Evolutionary conservation across 2,329 filamentous ascomycete genomes (phyloP).

Genomic region (Domatiomyces catenatus): DNA sequence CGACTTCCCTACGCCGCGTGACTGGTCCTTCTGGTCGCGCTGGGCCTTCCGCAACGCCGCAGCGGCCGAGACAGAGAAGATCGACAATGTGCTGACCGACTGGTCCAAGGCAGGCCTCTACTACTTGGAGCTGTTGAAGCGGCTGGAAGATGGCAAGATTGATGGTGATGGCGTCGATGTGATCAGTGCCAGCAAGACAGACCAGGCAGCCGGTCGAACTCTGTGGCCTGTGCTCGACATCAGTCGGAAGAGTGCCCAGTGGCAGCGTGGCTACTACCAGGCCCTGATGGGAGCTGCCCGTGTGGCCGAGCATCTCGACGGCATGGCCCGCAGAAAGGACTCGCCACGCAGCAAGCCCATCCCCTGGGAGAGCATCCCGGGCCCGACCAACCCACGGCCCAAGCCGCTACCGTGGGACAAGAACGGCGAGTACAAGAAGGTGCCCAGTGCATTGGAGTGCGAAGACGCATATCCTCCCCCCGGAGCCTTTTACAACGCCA

Average conservation of each 20-base stretch:
- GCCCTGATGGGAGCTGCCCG: constrained; percentile 1
- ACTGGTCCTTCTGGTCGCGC: constrained; percentile 61
- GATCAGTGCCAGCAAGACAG: constrained; percentile 33
- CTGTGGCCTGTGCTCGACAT: constrained; percentile 37
- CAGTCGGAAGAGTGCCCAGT: constrained; percentile 60
- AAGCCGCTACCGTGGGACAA: constrained; percentile 53
- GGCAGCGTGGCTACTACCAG: constrained; percentile 44
- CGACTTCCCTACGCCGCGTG: constrained; percentile 62
- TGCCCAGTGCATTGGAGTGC: constrained; percentile 63
- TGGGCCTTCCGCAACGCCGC: constrained; percentile 52
- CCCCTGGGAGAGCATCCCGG: constrained; percentile 57
- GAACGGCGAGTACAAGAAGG: constrained; percentile 23
- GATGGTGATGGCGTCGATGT: constrained; percentile 55
- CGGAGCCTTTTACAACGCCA: constrained; percentile 64
- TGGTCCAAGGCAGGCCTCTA: constrained; percentile 54
- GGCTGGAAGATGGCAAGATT: constrained; percentile 51
- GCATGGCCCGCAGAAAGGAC: constrained; percentile 50
- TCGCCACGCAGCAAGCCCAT: constrained; percentile 38
- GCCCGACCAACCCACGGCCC: constrained; percentile 70
- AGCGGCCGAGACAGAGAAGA: constrained; percentile 35
- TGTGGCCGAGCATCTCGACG: constrained; percentile 55
- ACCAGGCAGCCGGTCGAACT: neutral
- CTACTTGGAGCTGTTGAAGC: constrained; percentile 43
- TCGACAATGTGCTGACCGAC: constrained; percentile 40
- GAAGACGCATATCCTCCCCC: constrained; percentile 53